Conservation (phyloP, 192 early-diverging fungal species). For the Glomus cerebriforme region DNA sequence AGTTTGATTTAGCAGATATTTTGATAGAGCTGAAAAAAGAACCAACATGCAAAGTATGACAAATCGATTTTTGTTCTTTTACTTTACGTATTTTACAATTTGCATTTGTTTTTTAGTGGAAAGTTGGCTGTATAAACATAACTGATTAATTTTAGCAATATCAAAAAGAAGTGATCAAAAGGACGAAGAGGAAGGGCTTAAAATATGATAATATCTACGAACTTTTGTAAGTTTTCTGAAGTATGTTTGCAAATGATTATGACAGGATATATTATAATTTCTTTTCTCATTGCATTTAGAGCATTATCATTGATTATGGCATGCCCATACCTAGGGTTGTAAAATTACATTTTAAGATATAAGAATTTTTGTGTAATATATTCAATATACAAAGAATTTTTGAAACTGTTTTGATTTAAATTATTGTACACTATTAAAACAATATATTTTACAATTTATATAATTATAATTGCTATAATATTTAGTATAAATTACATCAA, state of each 20-base stretch:
- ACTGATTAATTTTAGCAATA: slow-evolving; percentile 12
- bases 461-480: too few relatives aligned
- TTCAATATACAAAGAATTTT: too few relatives aligned
- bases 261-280: slow-evolving; percentile 22
- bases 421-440: too few relatives aligned
- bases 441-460: too few relatives aligned
- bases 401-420: too few relatives aligned
- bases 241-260: neutral
- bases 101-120: slow-evolving; percentile 17
- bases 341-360: too few relatives aligned
- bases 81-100: slow-evolving; percentile 15
- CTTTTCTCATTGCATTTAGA: slow-evolving; percentile 34
- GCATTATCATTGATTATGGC: slow-evolving; percentile 36
- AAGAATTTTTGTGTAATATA: too few relatives aligned
- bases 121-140: neutral
- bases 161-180: slow-evolving; percentile 8
- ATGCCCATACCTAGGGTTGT: too few relatives aligned
- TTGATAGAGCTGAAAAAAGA: neutral
- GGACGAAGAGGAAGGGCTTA: neutral
- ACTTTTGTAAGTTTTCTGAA: slow-evolving; percentile 25
- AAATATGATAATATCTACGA: neutral
- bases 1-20: slow-evolving; percentile 15
- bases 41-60: slow-evolving; percentile 17
- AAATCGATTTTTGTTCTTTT: slow-evolving; percentile 1
- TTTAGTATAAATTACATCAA: too few relatives aligned